Evolutionary conservation across 257 asterid genomes (phyloP).

Genomic region (Agastache rugosa): DNA sequence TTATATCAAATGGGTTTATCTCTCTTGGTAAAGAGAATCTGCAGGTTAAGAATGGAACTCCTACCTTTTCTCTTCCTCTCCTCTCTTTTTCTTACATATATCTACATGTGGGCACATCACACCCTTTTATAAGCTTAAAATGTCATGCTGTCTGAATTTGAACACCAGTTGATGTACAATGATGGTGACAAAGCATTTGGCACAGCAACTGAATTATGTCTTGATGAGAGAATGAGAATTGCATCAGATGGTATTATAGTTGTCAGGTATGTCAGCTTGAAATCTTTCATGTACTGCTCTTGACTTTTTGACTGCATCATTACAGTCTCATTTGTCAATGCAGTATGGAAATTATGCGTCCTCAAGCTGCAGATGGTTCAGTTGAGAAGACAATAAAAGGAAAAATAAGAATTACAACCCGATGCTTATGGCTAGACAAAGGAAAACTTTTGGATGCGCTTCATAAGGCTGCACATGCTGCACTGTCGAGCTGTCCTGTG

Average conservation of each 20-base stretch:
- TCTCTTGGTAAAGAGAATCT: conserved; percentile 90
- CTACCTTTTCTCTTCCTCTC: conserved; percentile 29
- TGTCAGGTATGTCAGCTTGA: conserved; percentile 58
- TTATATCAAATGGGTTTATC: conserved; percentile 86
- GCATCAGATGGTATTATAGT: conserved; percentile 97
- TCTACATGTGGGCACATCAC: conserved; percentile 17
- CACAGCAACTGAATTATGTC: conserved; percentile 80
- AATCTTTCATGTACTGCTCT: conserved; percentile 19
- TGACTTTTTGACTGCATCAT: conserved; percentile 31
- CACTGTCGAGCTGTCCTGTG: conserved; percentile 89
- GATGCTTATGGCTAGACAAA: conserved; percentile 98
- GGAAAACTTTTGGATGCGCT: conserved; percentile 97
- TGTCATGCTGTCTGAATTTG: conserved; percentile 40
- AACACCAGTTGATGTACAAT: conserved; percentile 88
- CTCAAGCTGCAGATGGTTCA: conserved; percentile 54
- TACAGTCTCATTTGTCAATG: conserved; percentile 36
- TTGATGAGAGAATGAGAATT: conserved; percentile 91
- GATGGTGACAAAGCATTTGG: conserved; percentile 99
- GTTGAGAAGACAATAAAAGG: conserved; percentile 73
- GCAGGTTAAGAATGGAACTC: conserved; percentile 59
- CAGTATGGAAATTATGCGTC: conserved; percentile 98
- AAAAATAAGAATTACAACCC: conserved; percentile 92
- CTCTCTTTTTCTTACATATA: conserved; percentile 8
- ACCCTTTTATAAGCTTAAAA: conserved; percentile 23
- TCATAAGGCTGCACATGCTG: conserved; percentile 95